phyloP scores from a whole-genome alignment of 176 grass and related monocot genomes.

The Zoysia japonica region DNA sequence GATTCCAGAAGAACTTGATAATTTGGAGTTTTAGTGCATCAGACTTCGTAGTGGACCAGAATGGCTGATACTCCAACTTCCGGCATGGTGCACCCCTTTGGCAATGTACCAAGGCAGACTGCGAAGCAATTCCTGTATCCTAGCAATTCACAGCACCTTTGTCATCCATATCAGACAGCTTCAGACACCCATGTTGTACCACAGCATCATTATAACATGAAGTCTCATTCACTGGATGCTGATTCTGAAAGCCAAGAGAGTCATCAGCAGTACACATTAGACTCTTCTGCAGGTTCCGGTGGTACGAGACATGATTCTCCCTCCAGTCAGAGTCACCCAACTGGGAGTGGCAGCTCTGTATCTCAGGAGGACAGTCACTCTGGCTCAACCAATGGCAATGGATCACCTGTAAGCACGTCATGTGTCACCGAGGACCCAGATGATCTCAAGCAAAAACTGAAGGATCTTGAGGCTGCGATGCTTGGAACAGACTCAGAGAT shows the following conservation, averaged over 20 bases:
- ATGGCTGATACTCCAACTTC: constrained; percentile 55
- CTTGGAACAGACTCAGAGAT: constrained; percentile 67
- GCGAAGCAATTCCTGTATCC: constrained; percentile 38
- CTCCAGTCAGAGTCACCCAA: constrained; percentile 44
- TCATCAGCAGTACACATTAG: constrained; percentile 46
- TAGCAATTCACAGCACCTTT: constrained; percentile 20
- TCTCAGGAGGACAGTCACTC: constrained; percentile 57
- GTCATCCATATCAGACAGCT: constrained; percentile 29
- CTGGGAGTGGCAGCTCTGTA: constrained; percentile 49
- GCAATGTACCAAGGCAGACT: constrained; percentile 39
- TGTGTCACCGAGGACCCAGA: constrained; percentile 68
- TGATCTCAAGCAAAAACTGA: constrained; percentile 71
- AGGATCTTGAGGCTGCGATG: constrained; percentile 82
- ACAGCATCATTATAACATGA: constrained; percentile 22
- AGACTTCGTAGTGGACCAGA: not conserved
- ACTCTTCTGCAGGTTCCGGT: constrained; percentile 51
- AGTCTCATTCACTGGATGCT: constrained; percentile 42
- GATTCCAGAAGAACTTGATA: constrained; percentile 15
- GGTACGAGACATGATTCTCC: constrained; percentile 46
- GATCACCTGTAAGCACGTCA: constrained; percentile 56
- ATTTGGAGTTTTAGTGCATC: constrained; percentile 10
- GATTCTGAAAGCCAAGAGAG: constrained; percentile 33
- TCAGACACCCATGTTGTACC: constrained; percentile 16
- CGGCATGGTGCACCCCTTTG: constrained; percentile 47
- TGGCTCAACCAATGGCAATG: constrained; percentile 36